Evolutionary conservation across 176 grass and related monocot genomes (phyloP), one percentile per base, ranked within the genome.

Genomic region (Alopecurus myosuroides): DNA sequence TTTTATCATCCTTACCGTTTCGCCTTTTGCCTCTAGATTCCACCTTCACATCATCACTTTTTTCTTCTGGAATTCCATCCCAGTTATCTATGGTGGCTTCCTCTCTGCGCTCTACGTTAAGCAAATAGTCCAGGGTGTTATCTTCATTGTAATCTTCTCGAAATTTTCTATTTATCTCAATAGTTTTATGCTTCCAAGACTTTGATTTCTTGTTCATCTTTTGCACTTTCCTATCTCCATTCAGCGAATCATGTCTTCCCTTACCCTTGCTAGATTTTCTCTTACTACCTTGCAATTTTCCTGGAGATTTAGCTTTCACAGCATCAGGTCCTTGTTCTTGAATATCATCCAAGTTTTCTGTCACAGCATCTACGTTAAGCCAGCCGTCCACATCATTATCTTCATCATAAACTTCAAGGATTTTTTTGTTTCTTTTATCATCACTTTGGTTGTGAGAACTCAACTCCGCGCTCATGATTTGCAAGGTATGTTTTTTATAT

Each of bases 191-290:
- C 57, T 84, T 90, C 80, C 72, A 78, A 67, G 22, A 79, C 46
- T 25, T 83, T 73, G 76, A 36, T 86, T 79, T 90, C 50, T 68
- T 90, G 18, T 65, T 77, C 63, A 83, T 49, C 57, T 90, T 84
- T 84, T 84, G 81, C 23, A 84, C 57, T 76, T 79, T 83, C 31
- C 57, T 87, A 26, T 79, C 40, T 82, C 70, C 85, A 56, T 68
- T 83, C 20, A 36, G 55, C 9, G 67, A 70, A 90, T 70, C 80
- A 57, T 76, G 55, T 48, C 55, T 72, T 51, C 40, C 42, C 45
- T 90, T 87, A 67, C 46, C 15, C 68, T 88, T 95, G 70, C 80
- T 87, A 2, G 50, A 64, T 61, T 94, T 97, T 85, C 35, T 86
- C 49, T 85, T 91, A 81, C 9, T 85, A 77, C 68, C 61, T 78